Evolutionary conservation across 2,329 filamentous ascomycete genomes (phyloP), one percentile per base, ranked within the genome.

Genomic region (Ophidiomyces ophidiicola): DNA sequence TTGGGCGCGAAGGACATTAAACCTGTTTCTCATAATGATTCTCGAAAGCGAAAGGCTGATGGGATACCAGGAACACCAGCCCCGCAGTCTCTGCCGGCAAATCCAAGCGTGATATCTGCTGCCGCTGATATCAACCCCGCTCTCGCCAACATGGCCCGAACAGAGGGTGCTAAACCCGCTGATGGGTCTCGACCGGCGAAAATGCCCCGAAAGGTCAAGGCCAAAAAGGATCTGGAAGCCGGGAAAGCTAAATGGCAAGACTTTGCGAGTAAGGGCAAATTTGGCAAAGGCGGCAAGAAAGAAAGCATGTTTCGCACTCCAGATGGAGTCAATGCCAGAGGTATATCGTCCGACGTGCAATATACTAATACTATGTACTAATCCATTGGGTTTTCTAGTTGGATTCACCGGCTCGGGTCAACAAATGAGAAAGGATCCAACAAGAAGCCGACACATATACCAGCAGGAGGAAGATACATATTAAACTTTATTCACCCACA

Each of bases 261-360:
- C 47, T 98, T 94, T 60, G 82, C 78, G 48, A 70, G 72, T 54
- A 94, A 92, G 59, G 68, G 69, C 43, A 78, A 76, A 55, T 58
- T 67, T 44, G 64, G 67, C n/a, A 87, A 84, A 56, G 67, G 76
- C 39, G 59, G 59, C 17, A 88, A 88, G 66, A 94, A 94, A 64
- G 84, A 94, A 34, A 93, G 85, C 69, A 94, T 94, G 87, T 94
- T 94, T 59, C 78, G 87, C 32, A 94, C 87, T 2, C 85, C 86
- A 0, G 86, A 93, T 21, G 80, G 84, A 45, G 73, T 90, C 17
- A 75, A 84, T 53, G 87, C 82, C 42, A 76, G 86, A 80, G 87
- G 87, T 93, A 66, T 40, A 44, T 36, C 36, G 31, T 45, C 44
- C 15, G 20, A 12, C n/a, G 12, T n/a, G n/a, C 21, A 14, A 11